Base-by-base conservation (phyloP, 2,329 filamentous ascomycete genomes). In the Camptophora hylomeconis region DNA sequence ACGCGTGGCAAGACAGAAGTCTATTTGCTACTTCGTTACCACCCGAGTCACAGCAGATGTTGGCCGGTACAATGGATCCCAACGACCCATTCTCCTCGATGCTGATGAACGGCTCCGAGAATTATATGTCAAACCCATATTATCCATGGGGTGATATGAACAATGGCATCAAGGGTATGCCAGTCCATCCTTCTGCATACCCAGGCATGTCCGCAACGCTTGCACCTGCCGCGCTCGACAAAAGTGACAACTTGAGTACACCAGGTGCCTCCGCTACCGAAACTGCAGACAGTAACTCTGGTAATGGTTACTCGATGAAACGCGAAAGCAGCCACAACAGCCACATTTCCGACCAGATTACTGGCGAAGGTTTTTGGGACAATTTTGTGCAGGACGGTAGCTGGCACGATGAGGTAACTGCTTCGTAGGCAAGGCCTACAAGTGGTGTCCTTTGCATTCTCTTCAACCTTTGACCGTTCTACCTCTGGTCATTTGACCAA, bases 41-140 rank as follows among this genome's bases (percentile, higher is more conserved):
- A 13, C 47, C 59, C 3, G 62, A 72, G 39, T 56, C 64, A 2
- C 66, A 70, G 45, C 62, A 66, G 42, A 50, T 72, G 11, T 50
- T 72, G 5, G 41, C 35, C 6, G 26, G 35, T 11, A 48, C 51
- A 0, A 48, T 67, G 4, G 58, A 64, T 35, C 49, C 52, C 2
- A 57, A 52, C 17, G 59, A 67, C 35, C 54, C 59, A 3, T 48
- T 54, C 31, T 58, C 57, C 12, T 44, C 56, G 20, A 51, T 58
- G 37, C 51, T 66, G 33, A 66, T 65, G 59, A 49, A 49, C 15
- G 57, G 58, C 7, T 57, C 53, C 26, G 54, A 58, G 11, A 48
- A 49, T 24, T 41, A 32, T 22, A 36, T 57, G 10, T 46, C 52
- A n/a, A 56, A 57, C 35, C 52, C 42, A 31, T 53, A 44, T 24